Conservation (phyloP, 441 rosid genomes). For the Euphorbia corollata region DNA sequence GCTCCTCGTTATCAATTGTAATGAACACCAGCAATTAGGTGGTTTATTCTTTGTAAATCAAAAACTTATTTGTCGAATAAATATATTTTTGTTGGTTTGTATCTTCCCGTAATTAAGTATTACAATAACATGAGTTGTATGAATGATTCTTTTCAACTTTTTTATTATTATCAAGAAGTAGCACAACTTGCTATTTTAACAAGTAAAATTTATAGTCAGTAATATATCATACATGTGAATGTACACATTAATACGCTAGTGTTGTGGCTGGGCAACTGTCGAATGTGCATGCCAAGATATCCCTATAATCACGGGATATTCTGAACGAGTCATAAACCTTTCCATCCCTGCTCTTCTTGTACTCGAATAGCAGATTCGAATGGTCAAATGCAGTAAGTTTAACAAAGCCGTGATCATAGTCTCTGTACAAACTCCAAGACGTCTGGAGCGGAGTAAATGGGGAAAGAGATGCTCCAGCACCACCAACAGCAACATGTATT, state of each 20-base stretch:
- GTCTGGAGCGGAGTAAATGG: conserved; percentile 46
- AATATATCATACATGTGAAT: not conserved
- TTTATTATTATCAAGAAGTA: too few relatives aligned
- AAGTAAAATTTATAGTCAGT: not conserved
- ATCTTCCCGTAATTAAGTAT: too few relatives aligned
- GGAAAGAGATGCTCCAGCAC: conserved; percentile 69
- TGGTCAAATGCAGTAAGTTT: conserved; percentile 61
- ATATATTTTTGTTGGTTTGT: too few relatives aligned
- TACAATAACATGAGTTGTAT: too few relatives aligned
- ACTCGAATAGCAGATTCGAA: conserved; percentile 60
- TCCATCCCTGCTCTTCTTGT: conserved; percentile 79
- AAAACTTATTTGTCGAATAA: not conserved
- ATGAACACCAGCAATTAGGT: not conserved
- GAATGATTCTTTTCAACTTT: too few relatives aligned
- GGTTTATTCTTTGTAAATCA: not conserved
- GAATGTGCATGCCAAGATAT: conserved; percentile 51
- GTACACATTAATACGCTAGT: conserved; percentile 29
- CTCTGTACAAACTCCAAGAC: conserved; percentile 57
- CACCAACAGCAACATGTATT: conserved; percentile 74
- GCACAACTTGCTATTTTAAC: not conserved
- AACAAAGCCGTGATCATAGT: conserved; percentile 61
- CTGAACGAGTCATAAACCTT: conserved; percentile 63
- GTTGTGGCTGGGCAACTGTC: conserved; percentile 63
- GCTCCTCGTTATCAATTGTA: not conserved
- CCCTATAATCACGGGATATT: conserved; percentile 59